Evolutionary conservation across 2,329 filamentous ascomycete genomes (phyloP), one percentile per base, ranked within the genome.

Genomic region (Colletotrichum higginsianum): DNA sequence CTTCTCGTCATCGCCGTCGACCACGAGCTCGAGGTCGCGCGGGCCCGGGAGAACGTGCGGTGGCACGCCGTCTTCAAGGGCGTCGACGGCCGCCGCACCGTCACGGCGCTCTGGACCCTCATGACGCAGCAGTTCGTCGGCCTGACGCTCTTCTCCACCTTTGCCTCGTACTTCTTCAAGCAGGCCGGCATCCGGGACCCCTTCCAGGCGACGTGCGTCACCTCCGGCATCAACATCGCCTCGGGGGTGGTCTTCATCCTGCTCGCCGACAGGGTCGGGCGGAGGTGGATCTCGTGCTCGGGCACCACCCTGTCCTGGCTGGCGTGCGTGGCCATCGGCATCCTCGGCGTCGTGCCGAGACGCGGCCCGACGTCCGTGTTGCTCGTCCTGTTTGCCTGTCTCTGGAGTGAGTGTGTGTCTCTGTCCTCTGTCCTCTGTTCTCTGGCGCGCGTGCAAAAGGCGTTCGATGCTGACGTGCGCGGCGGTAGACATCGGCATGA

Each of bases 151-250:
- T 76, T 77, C 58, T 72, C 61, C 38, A 74, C 74, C 6, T 78
- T 73, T 50, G 76, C 70, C 12, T 73, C 73, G 2, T 82, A 80
- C 68, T 82, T 82, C 58, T 82, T 81, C 50, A 77, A 79, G 57
- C 80, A 80, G 57, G 79, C 79, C 9, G 80, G 80, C 4, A 40
- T 79, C 2, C 35, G 71, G 11, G 74, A 77, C 16, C 76, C 77
- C 0, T 79, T 79, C 65, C 58, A 73, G 52, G 71, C 75, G 5
- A 78, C 70, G 4, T 76, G 73, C 57, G 77, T 76, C 52, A 75
- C 71, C 0, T 76, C 75, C 2, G 70, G 71, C 2, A 73, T 77
- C 38, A 76, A 75, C 42, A 73, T 78, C 23, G 72, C 68, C 58
- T 66, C 74, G 4, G 66, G 65, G 0, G 35, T 77, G 0, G 35